Evolutionary conservation across 2,329 filamentous ascomycete genomes (phyloP).

Genomic region (Trichoderma cornu-damae): DNA sequence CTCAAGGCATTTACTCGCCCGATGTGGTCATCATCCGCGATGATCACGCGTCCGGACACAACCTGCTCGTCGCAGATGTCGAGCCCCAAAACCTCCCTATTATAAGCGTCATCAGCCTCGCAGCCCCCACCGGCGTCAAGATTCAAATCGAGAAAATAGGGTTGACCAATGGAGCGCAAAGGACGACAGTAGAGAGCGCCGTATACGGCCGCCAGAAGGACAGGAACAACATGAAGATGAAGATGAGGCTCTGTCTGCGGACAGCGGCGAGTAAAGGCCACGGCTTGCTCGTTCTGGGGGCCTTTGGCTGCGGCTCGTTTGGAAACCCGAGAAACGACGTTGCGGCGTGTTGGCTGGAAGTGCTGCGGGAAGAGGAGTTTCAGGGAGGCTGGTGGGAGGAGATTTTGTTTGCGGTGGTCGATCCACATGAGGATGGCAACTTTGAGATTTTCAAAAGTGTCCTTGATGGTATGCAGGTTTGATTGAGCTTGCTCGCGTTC

Average conservation of each 20-base stretch:
- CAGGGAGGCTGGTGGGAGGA: slow-evolving; percentile 58
- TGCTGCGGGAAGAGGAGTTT: slow-evolving; percentile 58
- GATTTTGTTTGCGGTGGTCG: slow-evolving; percentile 59
- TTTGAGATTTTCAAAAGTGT: slow-evolving; percentile 45
- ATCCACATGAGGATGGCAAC: slow-evolving; percentile 43
- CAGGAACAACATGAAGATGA: slow-evolving; percentile 53
- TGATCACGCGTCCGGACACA: slow-evolving; percentile 42
- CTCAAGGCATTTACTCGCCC: slow-evolving; percentile 54
- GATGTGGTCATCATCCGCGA: slow-evolving; percentile 54
- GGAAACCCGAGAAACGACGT: slow-evolving; percentile 57
- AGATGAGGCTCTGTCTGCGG: slow-evolving; percentile 57
- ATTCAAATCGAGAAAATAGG: slow-evolving; percentile 21
- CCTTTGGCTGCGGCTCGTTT: slow-evolving; percentile 65
- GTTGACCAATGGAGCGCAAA: slow-evolving; percentile 18
- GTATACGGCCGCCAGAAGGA: slow-evolving; percentile 41
- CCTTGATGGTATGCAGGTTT: slow-evolving; percentile 36
- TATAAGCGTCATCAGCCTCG: slow-evolving; percentile 56
- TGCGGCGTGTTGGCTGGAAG: slow-evolving; percentile 57
- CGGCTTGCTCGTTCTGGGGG: slow-evolving; percentile 58
- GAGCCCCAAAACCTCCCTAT: slow-evolving; percentile 40
- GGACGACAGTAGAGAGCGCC: slow-evolving; percentile 25
- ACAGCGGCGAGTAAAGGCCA: slow-evolving; percentile 55
- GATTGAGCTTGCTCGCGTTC: too few relatives aligned
- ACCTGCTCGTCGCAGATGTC: slow-evolving; percentile 37
- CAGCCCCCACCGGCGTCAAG: slow-evolving; percentile 46